Evolutionary conservation across 371 early-diverging fungal genomes (phyloP).

Genomic region (Scutellospora calospora): DNA sequence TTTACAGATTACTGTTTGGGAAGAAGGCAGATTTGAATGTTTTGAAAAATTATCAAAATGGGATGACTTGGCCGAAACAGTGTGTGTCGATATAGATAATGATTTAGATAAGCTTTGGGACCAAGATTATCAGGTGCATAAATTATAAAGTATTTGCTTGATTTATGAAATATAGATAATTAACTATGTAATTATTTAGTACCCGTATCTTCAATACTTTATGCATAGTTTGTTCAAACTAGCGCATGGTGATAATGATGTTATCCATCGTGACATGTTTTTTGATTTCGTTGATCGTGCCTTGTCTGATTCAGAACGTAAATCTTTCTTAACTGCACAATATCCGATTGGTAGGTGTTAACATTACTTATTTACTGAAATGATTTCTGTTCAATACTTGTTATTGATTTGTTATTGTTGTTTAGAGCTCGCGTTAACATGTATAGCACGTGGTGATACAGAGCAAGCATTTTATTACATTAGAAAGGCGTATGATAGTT

Average conservation of each 20-base stretch:
- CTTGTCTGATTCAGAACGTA: neutral
- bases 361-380: neutral
- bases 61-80: conserved; percentile 21
- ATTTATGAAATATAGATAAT: neutral
- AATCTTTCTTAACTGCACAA: conserved; percentile 1
- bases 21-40: conserved; percentile 26
- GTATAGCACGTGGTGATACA: neutral
- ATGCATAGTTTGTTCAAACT: conserved; percentile 16
- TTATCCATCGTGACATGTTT: neutral
- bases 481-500: conserved; percentile 22
- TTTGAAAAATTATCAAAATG: conserved; percentile 15
- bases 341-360: conserved; percentile 21
- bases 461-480: conserved; percentile 3
- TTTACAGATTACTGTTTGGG: conserved; percentile 10
- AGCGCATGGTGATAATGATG: neutral
- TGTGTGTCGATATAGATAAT: conserved; percentile 10
- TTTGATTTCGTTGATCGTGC: conserved; percentile 2
- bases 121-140: neutral
- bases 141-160: neutral
- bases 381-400: neutral
- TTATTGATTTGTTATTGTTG: neutral
- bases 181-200: neutral
- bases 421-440: conserved; percentile 21
- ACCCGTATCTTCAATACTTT: conserved; percentile 20
- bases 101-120: conserved; percentile 10